Conservation (phyloP, 1,284 basidiomycete genomes). For the Ceratobasidium theobromae region DNA sequence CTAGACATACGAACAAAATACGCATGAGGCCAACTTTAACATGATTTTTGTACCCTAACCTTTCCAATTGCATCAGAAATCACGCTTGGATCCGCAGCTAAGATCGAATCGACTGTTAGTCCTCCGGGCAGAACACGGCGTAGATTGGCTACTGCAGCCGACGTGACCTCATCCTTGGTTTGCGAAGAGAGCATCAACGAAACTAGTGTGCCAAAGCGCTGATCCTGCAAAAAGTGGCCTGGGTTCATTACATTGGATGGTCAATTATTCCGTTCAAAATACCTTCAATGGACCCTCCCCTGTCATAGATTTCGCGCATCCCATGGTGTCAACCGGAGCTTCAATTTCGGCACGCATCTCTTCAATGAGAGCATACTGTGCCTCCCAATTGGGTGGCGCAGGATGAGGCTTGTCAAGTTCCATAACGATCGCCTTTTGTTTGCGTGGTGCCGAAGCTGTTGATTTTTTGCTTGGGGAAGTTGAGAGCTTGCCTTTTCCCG, state of each 20-base stretch:
- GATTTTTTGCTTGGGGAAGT: background rate
- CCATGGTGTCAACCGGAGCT: conserved; percentile 93
- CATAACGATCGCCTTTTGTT: conserved; percentile 54
- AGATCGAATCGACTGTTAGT: conserved; percentile 71
- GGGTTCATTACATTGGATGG: background rate
- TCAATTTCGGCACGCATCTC: conserved; percentile 70
- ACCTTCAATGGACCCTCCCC: conserved; percentile 70
- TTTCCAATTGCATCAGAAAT: conserved; percentile 81
- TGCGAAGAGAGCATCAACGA: conserved; percentile 95
- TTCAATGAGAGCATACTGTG: conserved; percentile 74
- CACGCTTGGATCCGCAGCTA: conserved; percentile 60
- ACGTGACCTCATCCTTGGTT: conserved; percentile 90
- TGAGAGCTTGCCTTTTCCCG: background rate
- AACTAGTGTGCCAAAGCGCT: conserved; percentile 81
- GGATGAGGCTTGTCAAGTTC: conserved; percentile 69
- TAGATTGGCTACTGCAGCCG: conserved; percentile 78
- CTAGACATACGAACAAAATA: too few relatives aligned
- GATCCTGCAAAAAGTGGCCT: conserved; percentile 52
- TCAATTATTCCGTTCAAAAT: conserved; percentile 25
- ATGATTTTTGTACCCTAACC: too few relatives aligned
- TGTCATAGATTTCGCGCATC: conserved; percentile 69
- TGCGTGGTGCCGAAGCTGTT: conserved; percentile 43
- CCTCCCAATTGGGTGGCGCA: conserved; percentile 69
- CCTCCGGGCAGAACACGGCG: conserved; percentile 73
- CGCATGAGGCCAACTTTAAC: too few relatives aligned